Evolutionary conservation across 2,329 filamentous ascomycete genomes (phyloP).

Genomic region (Dactylellina cionopaga): DNA sequence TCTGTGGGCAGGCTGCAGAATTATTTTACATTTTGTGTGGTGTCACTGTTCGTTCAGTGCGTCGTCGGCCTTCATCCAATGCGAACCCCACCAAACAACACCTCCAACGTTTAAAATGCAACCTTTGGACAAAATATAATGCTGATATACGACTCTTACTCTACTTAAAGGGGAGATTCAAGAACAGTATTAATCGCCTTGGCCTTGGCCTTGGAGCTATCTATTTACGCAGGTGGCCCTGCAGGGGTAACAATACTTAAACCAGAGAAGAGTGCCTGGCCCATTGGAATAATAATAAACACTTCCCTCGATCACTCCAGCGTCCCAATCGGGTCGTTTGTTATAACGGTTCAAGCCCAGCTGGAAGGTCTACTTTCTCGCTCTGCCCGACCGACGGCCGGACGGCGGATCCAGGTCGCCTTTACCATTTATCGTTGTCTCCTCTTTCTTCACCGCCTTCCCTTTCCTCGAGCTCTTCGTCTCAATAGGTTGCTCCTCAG

Average conservation of each 20-base stretch:
- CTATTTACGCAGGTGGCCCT: too few species aligned
- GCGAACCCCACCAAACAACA: slow-evolving; percentile 51
- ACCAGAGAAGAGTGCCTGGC: too few species aligned
- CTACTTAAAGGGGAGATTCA: too few species aligned
- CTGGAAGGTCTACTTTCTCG: slow-evolving; percentile 32
- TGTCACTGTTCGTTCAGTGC: too few species aligned
- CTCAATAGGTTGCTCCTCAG: slow-evolving; percentile 1
- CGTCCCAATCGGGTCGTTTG: background rate
- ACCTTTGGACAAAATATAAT: background rate
- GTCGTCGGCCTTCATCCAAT: slow-evolving; percentile 19
- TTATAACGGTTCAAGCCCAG: background rate
- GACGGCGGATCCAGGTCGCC: slow-evolving; percentile 16
- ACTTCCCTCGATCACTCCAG: too few species aligned
- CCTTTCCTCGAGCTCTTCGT: slow-evolving; percentile 24
- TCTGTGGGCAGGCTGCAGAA: slow-evolving; percentile 20
- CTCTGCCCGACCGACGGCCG: slow-evolving; percentile 29
- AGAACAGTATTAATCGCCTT: too few species aligned
- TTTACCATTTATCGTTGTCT: slow-evolving; percentile 28
- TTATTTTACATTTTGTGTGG: slow-evolving; percentile 27
- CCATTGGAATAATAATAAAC: too few species aligned
- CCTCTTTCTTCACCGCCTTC: slow-evolving; percentile 15
- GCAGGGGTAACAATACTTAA: slow-evolving; percentile 1
- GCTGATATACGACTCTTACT: background rate
- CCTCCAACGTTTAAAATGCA: slow-evolving; percentile 44
- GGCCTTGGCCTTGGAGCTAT: too few species aligned